Percentiles rank a stretch among this genome's conserved stretches.
Evolutionary conservation across 1,284 basidiomycete species (phyloP).

Genomic region (Irpex rosettiformis): DNA sequence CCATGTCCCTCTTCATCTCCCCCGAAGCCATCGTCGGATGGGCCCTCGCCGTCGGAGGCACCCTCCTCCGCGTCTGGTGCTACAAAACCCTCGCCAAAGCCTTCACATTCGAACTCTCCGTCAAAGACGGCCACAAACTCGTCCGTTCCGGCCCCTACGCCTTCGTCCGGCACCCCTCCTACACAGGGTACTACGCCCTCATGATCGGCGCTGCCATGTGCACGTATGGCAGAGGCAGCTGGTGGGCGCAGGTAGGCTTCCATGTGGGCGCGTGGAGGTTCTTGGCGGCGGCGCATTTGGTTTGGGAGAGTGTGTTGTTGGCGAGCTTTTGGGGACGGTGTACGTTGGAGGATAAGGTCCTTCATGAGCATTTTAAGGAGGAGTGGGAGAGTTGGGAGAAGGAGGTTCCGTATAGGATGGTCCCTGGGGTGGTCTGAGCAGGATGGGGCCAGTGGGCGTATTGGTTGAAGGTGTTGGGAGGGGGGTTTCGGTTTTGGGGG

Average conservation of each 20-base stretch:
- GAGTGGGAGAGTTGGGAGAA: conserved; percentile 10
- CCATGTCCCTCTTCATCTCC: not conserved
- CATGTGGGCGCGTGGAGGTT: not conserved
- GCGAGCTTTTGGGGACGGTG: not conserved
- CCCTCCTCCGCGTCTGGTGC: conserved; percentile 19
- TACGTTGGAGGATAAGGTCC: conserved; percentile 6
- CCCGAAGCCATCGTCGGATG: conserved; percentile 11
- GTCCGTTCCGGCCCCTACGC: conserved; percentile 24
- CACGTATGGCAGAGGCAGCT: conserved; percentile 3
- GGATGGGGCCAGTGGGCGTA: not conserved
- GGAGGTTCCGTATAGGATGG: conserved; percentile 4
- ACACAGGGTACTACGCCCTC: conserved; percentile 18
- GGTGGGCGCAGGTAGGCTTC: not conserved
- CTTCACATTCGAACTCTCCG: conserved; percentile 24
- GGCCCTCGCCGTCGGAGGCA: conserved; percentile 13
- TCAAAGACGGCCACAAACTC: conserved; percentile 20
- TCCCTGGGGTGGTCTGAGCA: conserved; percentile 7
- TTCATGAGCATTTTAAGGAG: conserved; percentile 8
- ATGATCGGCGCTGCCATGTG: conserved; percentile 2
- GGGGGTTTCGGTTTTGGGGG: no score
- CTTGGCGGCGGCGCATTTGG: not conserved
- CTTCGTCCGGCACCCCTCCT: conserved; percentile 24
- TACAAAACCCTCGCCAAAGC: conserved; percentile 20
- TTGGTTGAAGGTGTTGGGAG: no score
- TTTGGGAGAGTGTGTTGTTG: not conserved